phyloP scores from a whole-genome alignment of 2,329 filamentous ascomycete species.

The Albifimbria verrucaria region DNA sequence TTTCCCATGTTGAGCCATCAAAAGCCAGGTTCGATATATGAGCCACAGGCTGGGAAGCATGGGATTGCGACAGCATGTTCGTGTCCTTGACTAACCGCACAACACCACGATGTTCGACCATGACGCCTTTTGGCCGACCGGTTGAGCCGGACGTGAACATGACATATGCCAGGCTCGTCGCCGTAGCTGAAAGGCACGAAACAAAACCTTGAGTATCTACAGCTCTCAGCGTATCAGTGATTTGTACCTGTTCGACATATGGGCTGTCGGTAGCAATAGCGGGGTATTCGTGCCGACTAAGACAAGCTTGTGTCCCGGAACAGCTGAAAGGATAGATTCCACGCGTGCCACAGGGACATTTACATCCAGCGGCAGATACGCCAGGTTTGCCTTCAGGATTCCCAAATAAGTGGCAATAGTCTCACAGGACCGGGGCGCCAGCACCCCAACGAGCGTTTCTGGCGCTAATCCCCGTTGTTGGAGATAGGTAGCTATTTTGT shows the following conservation, averaged over 20 bases:
- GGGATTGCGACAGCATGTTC: neutral
- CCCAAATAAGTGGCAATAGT: constrained; percentile 9
- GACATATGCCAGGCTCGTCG: constrained; percentile 4
- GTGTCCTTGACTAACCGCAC: constrained; percentile 2
- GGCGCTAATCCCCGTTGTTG: neutral
- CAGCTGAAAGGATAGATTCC: constrained; percentile 7
- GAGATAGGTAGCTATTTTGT: constrained; percentile 5
- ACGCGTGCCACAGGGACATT: constrained; percentile 8
- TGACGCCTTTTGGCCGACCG: constrained; percentile 10
- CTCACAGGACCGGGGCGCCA: constrained; percentile 9
- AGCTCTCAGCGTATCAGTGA: neutral
- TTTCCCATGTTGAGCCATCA: constrained; percentile 8
- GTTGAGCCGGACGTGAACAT: constrained; percentile 7
- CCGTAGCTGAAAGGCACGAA: neutral
- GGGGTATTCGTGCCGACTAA: neutral
- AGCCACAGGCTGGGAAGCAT: neutral
- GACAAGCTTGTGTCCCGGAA: constrained; percentile 3
- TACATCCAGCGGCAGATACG: constrained; percentile 12
- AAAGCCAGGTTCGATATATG: constrained; percentile 11
- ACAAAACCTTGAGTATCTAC: neutral
- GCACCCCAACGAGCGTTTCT: constrained; percentile 9
- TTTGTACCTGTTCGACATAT: neutral
- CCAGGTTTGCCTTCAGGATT: constrained; percentile 11
- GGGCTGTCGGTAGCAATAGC: neutral
- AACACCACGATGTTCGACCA: constrained; percentile 10